A percentile compares a stretch with the other conserved stretches of the same genome.
These are phyloP conservation scores for Chimonanthus salicifolius DNA, from an alignment of 164 flowering plant species.

Conservation along the genomic window DNA sequence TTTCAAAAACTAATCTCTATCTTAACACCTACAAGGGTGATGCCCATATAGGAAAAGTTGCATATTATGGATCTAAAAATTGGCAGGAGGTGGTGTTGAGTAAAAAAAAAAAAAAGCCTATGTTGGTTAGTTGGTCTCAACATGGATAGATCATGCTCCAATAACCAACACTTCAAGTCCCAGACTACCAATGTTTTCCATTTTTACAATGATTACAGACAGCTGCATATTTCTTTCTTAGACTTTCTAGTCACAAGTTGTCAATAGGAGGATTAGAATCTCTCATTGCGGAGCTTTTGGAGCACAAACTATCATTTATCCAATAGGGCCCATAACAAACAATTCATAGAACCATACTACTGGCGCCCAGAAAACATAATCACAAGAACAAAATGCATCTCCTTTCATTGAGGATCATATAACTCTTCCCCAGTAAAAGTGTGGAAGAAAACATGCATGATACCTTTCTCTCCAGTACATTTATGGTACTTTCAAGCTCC, in stretches of 20 bases:
- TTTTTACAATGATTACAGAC: neutral
- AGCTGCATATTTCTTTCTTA: neutral
- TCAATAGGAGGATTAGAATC: too few species aligned
- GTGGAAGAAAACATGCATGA: slow-evolving; percentile 3
- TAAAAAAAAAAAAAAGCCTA: neutral
- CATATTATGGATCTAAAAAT: neutral
- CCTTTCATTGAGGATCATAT: too few species aligned
- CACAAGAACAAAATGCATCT: neutral
- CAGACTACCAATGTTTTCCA: neutral
- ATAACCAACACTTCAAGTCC: neutral
- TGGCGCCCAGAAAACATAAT: neutral
- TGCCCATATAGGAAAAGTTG: neutral
- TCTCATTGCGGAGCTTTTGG: too few species aligned
- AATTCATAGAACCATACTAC: neutral
- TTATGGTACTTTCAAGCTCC: slow-evolving; percentile 81
- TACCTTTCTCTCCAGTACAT: slow-evolving; percentile 82
- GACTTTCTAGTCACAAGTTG: too few species aligned
- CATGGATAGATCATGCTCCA: neutral
- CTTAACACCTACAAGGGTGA: too few species aligned
- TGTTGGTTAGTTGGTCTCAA: neutral
- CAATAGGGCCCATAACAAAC: neutral
- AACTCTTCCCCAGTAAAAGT: neutral
- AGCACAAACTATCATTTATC: neutral
- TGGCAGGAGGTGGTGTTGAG: neutral
- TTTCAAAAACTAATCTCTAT: too few species aligned